These are phyloP conservation scores for Vigna unguiculata DNA, from an alignment of 306 rosid species.

Conservation along the genomic window DNA sequence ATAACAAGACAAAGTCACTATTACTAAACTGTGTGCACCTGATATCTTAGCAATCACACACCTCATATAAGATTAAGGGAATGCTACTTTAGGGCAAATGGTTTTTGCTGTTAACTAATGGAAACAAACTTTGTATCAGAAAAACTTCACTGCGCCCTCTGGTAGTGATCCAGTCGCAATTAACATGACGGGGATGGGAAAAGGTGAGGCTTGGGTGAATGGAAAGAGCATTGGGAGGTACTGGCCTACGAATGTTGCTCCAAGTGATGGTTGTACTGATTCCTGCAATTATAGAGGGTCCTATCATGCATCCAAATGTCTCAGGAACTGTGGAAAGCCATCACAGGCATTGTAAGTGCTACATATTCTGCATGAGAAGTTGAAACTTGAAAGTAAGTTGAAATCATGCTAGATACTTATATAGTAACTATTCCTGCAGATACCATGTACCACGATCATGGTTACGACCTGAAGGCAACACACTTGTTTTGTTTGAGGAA, in stretches of 20 bases:
- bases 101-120: constrained; percentile 40
- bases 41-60: neutral
- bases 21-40: constrained; percentile 4
- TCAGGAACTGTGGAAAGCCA: constrained; percentile 86
- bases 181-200: constrained; percentile 91
- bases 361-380: constrained; percentile 14
- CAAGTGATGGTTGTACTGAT: constrained; percentile 60
- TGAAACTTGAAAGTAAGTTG: constrained; percentile 34
- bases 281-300: constrained; percentile 70
- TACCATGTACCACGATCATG: constrained; percentile 89
- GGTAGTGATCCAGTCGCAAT: constrained; percentile 81
- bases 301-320: constrained; percentile 69
- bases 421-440: constrained; percentile 48
- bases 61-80: constrained; percentile 14
- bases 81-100: neutral
- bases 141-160: constrained; percentile 68
- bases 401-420: constrained; percentile 16
- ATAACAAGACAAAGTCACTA: neutral
- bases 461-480: constrained; percentile 68
- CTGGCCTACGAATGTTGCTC: constrained; percentile 78
- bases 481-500: constrained; percentile 85
- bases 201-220: constrained; percentile 97
- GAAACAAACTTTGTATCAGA: constrained; percentile 56
- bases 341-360: constrained; percentile 77
- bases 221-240: constrained; percentile 96